Evolutionary conservation across 352 stramenopile species (phyloP).

Genomic region (Phytophthora hybrid): DNA sequence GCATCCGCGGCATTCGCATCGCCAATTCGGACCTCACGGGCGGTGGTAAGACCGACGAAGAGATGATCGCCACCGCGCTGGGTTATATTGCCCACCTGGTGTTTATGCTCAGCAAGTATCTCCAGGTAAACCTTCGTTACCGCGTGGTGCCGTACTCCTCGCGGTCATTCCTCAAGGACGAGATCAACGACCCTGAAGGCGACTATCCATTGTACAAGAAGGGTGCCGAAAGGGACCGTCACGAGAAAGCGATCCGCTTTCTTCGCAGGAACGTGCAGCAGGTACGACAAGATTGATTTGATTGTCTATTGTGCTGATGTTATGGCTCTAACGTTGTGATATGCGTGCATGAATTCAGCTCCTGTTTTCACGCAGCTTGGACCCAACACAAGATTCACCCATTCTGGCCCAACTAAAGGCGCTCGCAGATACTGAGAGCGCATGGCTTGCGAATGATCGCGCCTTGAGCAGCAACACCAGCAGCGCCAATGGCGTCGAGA

Average conservation of each 20-base stretch:
- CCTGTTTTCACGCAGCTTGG: slow-evolving; percentile 76
- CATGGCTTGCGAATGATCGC: slow-evolving; percentile 74
- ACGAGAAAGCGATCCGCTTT: slow-evolving; percentile 82
- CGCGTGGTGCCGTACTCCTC: slow-evolving; percentile 83
- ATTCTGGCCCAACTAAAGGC: slow-evolving; percentile 74
- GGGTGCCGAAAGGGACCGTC: slow-evolving; percentile 77
- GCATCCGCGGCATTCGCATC: slow-evolving; percentile 82
- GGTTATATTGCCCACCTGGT: slow-evolving; percentile 89
- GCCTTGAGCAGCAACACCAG: slow-evolving; percentile 44
- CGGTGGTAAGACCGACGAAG: slow-evolving; percentile 69
- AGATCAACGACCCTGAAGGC: slow-evolving; percentile 83
- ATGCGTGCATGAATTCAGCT: slow-evolving; percentile 49
- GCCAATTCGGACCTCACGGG: slow-evolving; percentile 74
- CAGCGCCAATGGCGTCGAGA: slow-evolving; percentile 30
- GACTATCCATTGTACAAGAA: slow-evolving; percentile 89
- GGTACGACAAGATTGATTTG: slow-evolving; percentile 43
- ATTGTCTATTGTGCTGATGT: background rate
- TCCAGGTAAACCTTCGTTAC: slow-evolving; percentile 88
- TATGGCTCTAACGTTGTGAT: slow-evolving; percentile 17
- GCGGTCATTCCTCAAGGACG: slow-evolving; percentile 84
- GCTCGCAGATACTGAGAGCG: slow-evolving; percentile 71
- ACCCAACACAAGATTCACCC: slow-evolving; percentile 68
- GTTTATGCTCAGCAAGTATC: slow-evolving; percentile 91
- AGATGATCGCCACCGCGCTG: slow-evolving; percentile 84
- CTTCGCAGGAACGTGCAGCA: slow-evolving; percentile 86